Evolutionary conservation across 495 filamentous ascomycete species (phyloP).

Genomic region (Xylaria venustula): DNA sequence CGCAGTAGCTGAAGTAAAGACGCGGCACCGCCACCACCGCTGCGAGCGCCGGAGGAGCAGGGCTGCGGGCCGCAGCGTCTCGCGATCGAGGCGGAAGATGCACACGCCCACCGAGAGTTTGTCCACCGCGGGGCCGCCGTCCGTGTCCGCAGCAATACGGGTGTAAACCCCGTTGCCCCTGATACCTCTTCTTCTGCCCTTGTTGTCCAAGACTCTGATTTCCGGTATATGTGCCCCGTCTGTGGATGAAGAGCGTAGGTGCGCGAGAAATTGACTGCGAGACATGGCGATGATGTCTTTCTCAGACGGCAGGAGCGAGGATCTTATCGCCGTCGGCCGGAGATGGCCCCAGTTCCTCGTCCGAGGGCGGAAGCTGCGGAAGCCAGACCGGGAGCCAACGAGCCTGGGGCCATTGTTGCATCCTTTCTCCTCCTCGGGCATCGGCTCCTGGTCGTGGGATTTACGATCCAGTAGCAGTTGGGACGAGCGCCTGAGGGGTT

Average conservation of each 20-base stretch:
- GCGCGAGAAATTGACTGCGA: slow-evolving; percentile 22
- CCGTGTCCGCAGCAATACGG: not conserved
- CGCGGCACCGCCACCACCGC: not conserved
- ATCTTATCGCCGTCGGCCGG: not conserved
- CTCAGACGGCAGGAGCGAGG: slow-evolving; percentile 24
- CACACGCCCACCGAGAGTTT: slow-evolving; percentile 27
- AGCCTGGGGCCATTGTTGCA: not conserved
- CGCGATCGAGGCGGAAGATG: slow-evolving; percentile 25
- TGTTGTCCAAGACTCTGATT: no score
- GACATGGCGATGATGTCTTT: slow-evolving; percentile 29
- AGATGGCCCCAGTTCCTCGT: not conserved
- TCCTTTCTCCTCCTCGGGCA: not conserved
- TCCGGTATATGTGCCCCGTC: not conserved
- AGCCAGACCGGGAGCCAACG: not conserved
- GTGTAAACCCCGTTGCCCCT: not conserved
- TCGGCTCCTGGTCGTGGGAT: not conserved
- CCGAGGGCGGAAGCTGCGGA: not conserved
- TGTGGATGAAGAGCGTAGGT: slow-evolving; percentile 5
- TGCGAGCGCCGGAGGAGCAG: slow-evolving; percentile 20
- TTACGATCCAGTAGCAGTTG: not conserved
- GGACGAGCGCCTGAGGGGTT: not conserved
- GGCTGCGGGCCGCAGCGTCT: slow-evolving; percentile 20
- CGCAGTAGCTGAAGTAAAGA: not conserved
- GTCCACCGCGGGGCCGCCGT: slow-evolving; percentile 11
- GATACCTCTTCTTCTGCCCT: no score